Base-by-base conservation (phyloP, 768 basidiomycete genomes). In the Austroboletus festivus region DNA sequence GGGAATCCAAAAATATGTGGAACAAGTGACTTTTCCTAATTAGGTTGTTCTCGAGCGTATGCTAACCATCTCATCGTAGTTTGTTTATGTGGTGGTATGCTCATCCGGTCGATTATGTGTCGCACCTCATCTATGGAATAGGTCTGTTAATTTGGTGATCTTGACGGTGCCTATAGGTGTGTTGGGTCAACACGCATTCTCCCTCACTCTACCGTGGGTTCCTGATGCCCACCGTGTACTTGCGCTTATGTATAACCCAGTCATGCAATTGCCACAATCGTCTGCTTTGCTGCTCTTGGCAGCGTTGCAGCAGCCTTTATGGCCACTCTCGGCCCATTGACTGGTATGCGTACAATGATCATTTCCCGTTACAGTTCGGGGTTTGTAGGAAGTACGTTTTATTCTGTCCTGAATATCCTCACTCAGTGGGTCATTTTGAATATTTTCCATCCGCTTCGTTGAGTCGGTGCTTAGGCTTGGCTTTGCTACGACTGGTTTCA, bases 341-440 rank as follows among this genome's bases (percentile, higher is more conserved):
- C 77, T 1, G 80, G 79, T 11, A 62, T 81, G 20, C 69, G 79
- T 6, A 80, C 78, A 0, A 81, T 81, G 77, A 64, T 79, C 37
- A 77, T 77, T 42, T 62, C 71, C 3, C 69, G 78, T 2, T 79
- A 70, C 50, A 73, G 71, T 51, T 72, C 71, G 3, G 80, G 79
- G 3, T 80, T 75, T 50, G 47, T 74, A 10, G 79, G 79, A 13
- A 71, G 76, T 4, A 68, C 68, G 5, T 70, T 79, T 43, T 79
- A 75, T 53, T 75, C 78, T 5, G 54, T 81, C 43, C 60, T 82
- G 5, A 81, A 81, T 55, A 77, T 80, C 53, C 57, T 82, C 18
- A 77, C 77, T 2, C 75, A 76, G 67, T 73, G 44, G 15, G 59
- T 54, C 20, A 44, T 18, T 13, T 10, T 43, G 23, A 6, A 3